Evolutionary conservation across 1,139 yeast species (phyloP).

Genomic region (Yamadazyma conglobata): DNA sequence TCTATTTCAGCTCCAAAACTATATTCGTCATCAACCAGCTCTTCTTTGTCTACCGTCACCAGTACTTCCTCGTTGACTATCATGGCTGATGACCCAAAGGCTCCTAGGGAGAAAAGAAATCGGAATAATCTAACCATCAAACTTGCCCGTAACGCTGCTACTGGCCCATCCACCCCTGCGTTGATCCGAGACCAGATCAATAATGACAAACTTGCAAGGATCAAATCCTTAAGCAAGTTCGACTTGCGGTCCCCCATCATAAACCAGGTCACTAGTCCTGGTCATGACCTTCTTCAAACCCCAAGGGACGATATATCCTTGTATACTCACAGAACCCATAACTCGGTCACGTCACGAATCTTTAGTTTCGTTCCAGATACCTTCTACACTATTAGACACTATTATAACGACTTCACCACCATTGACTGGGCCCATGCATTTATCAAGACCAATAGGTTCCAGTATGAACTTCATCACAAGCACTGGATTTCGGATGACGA

Average conservation of each 20-base stretch:
- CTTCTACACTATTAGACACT: conserved; percentile 27
- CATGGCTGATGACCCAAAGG: too few species aligned
- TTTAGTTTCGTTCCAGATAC: conserved; percentile 18
- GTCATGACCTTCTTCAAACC: conserved; percentile 4
- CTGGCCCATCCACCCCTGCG: conserved; percentile 10
- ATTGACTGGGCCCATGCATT: conserved; percentile 64
- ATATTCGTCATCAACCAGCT: too few species aligned
- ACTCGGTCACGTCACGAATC: conserved; percentile 18
- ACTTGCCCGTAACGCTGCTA: conserved; percentile 5
- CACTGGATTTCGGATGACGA: conserved; percentile 15
- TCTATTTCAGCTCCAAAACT: too few species aligned
- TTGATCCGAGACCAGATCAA: conserved; percentile 3
- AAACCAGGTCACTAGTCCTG: conserved; percentile 12
- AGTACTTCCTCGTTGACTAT: too few species aligned
- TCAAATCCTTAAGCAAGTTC: conserved; percentile 22
- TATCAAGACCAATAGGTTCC: conserved; percentile 44
- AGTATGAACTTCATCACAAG: conserved; percentile 31
- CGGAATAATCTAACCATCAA: conserved; percentile 2
- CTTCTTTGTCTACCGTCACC: too few species aligned
- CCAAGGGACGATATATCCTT: conserved; percentile 15
- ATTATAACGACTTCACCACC: conserved; percentile 64
- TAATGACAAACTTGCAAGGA: conserved; percentile 12
- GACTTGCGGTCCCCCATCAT: conserved; percentile 20
- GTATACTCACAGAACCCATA: conserved; percentile 18
- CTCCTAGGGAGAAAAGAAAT: neutral